Evolutionary conservation across 2,329 filamentous ascomycete genomes (phyloP).

Genomic region (Epichloe gansuensis): DNA sequence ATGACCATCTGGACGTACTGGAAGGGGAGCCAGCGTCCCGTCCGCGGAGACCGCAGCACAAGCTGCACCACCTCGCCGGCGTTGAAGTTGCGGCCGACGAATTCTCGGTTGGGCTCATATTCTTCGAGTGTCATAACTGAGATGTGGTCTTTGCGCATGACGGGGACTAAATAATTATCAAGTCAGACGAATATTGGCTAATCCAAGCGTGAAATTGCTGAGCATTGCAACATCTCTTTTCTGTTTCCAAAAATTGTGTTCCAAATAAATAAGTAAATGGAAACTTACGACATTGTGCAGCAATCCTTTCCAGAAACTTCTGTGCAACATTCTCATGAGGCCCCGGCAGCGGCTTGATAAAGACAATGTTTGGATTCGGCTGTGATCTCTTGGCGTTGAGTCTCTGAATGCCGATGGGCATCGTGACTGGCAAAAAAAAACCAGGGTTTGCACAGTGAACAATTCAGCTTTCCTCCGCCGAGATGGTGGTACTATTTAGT

Average conservation of each 20-base stretch:
- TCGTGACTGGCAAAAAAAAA: constrained; percentile 21
- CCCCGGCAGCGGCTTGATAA: constrained; percentile 69
- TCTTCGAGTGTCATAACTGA: constrained; percentile 65
- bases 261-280: not conserved
- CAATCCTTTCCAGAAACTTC: constrained; percentile 63
- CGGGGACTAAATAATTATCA: constrained; percentile 36
- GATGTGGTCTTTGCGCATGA: constrained; percentile 56
- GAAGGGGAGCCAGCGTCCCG: constrained; percentile 65
- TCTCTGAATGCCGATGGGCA: constrained; percentile 69
- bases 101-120: constrained; percentile 68
- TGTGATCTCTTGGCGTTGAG: constrained; percentile 64
- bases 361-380: constrained; percentile 68
- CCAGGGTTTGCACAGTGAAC: not conserved
- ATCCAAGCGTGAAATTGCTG: too few relatives aligned
- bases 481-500: not conserved
- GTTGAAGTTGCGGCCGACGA: constrained; percentile 84
- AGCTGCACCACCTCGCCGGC: constrained; percentile 78
- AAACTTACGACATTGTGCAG: constrained; percentile 59
- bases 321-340: constrained; percentile 49
- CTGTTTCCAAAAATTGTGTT: not conserved
- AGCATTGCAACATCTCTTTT: not conserved
- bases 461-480: not conserved
- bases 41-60: constrained; percentile 56
- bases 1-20: constrained; percentile 86
- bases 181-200: not conserved